Base-by-base conservation (phyloP, 2,329 filamentous ascomycete genomes). In the Rhinocladiella mackenziei region DNA sequence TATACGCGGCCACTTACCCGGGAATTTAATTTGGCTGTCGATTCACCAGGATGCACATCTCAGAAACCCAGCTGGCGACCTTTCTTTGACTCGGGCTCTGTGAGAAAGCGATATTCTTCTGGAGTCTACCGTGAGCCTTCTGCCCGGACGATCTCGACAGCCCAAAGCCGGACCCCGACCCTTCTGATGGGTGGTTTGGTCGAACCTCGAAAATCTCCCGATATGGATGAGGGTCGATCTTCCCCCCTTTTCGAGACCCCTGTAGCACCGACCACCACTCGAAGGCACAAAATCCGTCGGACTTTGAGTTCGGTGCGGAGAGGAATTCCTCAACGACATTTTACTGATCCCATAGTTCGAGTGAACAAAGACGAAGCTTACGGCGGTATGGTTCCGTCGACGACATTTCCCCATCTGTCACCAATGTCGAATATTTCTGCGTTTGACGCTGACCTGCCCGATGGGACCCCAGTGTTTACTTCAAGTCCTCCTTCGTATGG, bases 91-190 rank as follows among this genome's bases (percentile, higher is more conserved):
- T 54, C 60, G 11, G 58, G 53, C 34, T 54, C 56, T n/a, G 61
- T 65, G 8, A 70, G 66, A 50, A 66, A 65, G 50, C 62, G 69
- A 46, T 63, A 64, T 37, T 60, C 67, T 5, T 56, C 63, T 18
- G 60, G 62, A 14, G 31, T 33, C 2, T 25, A 40, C 18, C 43
- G 44, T 13, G 53, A 53, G 26, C n/a, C 39, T 3, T 34, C 25
- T 17, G 37, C 44, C 29, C 43, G 49, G 14, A 50, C 49, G 9
- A 38, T 55, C 17, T 48, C 49, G 4, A 35, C 20, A 5, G 15
- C 40, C 15, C 34, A 36, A n/a, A 26, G 26, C 13, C 23, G 32
- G 9, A 44, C 47, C 23, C 38, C 55, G 17, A 50, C 46, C 7
- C 43, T 57, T 18, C 13, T 57, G 3, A 41, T 45, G 13, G 53